phyloP scores from a whole-genome alignment of 306 rosid genomes.

The Corylus americana region DNA sequence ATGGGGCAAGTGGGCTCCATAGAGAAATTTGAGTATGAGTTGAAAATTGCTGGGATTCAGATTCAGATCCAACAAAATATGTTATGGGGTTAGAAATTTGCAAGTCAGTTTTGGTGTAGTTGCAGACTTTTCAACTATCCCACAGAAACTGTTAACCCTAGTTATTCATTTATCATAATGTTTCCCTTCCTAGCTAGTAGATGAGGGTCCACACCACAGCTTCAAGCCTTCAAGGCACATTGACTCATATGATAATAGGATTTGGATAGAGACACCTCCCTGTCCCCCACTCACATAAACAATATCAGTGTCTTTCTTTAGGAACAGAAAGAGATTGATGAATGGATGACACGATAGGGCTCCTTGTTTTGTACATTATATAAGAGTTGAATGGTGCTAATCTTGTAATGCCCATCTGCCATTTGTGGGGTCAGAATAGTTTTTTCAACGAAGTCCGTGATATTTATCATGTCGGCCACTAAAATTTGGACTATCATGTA shows the following conservation, averaged over 20 bases:
- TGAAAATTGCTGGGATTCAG: too few species aligned
- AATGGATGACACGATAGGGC: slow-evolving; percentile 25
- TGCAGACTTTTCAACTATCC: neutral
- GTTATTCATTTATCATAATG: neutral
- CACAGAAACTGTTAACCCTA: neutral
- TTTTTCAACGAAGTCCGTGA: too few species aligned
- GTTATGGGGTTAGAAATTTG: neutral
- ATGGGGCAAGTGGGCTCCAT: too few species aligned
- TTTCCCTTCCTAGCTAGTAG: neutral
- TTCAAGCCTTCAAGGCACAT: neutral
- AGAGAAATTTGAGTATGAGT: too few species aligned
- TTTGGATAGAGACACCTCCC: neutral
- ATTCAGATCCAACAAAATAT: neutral
- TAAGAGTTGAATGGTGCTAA: neutral
- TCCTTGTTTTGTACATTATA: slow-evolving; percentile 15
- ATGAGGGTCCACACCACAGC: neutral
- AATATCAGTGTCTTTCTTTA: neutral
- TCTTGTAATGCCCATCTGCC: too few species aligned
- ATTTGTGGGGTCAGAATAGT: too few species aligned
- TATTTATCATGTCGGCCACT: too few species aligned
- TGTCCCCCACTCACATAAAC: neutral
- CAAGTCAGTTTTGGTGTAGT: neutral
- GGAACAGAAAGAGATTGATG: slow-evolving; percentile 1
- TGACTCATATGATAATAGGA: neutral
- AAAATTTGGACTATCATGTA: too few species aligned